Evolutionary conservation across 139 green algal genomes (phyloP).

Genomic region (Tetradesmus lagerheimii): DNA sequence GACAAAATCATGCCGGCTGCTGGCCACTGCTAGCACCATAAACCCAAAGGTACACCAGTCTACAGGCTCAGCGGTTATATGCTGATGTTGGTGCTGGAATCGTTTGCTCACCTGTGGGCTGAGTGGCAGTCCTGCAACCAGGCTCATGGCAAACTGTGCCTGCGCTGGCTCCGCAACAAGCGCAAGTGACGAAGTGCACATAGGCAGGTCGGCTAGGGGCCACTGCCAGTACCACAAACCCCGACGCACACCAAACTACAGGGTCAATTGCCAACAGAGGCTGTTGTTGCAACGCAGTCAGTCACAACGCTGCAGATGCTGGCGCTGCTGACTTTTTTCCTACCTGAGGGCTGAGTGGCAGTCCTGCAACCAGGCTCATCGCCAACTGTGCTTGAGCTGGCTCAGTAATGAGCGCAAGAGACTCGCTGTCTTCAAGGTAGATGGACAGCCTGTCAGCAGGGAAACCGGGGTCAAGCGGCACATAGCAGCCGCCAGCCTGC

Average conservation of each 20-base stretch:
- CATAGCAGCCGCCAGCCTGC: conserved; percentile 26
- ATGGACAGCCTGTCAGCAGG: neutral
- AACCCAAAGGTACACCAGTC: no score
- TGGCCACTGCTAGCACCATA: no score
- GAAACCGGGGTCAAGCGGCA: conserved; percentile 13
- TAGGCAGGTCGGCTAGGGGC: neutral
- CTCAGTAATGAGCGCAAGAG: neutral
- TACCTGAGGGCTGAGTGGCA: neutral
- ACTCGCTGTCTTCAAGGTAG: neutral
- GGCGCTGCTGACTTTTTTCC: no score
- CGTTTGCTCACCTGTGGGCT: neutral
- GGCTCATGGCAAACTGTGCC: neutral
- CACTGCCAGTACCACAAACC: no score
- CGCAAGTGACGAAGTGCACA: neutral
- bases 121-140: neutral
- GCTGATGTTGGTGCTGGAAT: no score
- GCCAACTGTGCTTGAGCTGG: neutral
- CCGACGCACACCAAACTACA: no score
- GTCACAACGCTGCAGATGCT: no score
- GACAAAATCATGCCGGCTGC: neutral
- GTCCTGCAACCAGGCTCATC: neutral
- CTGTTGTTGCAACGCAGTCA: no score
- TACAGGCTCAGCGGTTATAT: no score
- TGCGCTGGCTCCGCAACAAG: neutral
- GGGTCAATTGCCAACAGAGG: no score